Conservation (phyloP, 768 basidiomycete species). For the Lyophyllum semitale region DNA sequence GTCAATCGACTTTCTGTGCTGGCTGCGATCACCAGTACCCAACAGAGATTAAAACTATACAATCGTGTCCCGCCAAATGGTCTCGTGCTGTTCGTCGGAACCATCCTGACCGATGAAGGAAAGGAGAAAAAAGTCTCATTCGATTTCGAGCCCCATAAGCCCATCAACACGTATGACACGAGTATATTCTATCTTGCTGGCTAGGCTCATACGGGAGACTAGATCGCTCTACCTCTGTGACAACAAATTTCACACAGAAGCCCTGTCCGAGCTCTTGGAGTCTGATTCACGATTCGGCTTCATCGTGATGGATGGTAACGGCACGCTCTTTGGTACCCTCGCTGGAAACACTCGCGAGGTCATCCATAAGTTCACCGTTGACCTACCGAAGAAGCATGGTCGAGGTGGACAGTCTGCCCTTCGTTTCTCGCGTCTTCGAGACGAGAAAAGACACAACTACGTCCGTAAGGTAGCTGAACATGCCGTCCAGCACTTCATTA, state of each 20-base stretch:
- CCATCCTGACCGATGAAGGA: slow-evolving; percentile 96
- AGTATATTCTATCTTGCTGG: background rate
- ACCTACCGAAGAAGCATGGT: slow-evolving; percentile 99
- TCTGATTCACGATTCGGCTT: slow-evolving; percentile 98
- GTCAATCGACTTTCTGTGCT: slow-evolving; percentile 97
- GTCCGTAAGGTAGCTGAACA: slow-evolving; percentile 98
- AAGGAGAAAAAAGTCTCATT: slow-evolving; percentile 99
- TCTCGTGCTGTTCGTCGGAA: slow-evolving; percentile 96
- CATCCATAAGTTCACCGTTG: slow-evolving; percentile 98
- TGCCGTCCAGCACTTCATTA: slow-evolving; percentile 97
- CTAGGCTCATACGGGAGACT: slow-evolving; percentile 9
- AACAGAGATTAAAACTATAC: slow-evolving; percentile 96
- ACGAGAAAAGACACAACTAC: slow-evolving; percentile 99
- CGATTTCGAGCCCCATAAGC: slow-evolving; percentile 98
- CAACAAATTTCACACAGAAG: slow-evolving; percentile 99
- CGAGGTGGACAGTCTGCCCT: slow-evolving; percentile 99
- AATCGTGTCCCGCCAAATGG: slow-evolving; percentile 96
- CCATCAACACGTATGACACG: slow-evolving; percentile 91
- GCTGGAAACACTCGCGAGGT: slow-evolving; percentile 97
- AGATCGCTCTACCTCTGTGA: slow-evolving; percentile 98
- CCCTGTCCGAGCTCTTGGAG: slow-evolving; percentile 93
- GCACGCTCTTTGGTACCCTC: slow-evolving; percentile 92
- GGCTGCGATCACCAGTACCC: slow-evolving; percentile 97
- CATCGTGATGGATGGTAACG: slow-evolving; percentile 99
- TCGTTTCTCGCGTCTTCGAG: slow-evolving; percentile 98